These are phyloP conservation scores for Pyrenula aspistea DNA, from an alignment of 495 filamentous ascomycete species.

Conservation along the genomic window DNA sequence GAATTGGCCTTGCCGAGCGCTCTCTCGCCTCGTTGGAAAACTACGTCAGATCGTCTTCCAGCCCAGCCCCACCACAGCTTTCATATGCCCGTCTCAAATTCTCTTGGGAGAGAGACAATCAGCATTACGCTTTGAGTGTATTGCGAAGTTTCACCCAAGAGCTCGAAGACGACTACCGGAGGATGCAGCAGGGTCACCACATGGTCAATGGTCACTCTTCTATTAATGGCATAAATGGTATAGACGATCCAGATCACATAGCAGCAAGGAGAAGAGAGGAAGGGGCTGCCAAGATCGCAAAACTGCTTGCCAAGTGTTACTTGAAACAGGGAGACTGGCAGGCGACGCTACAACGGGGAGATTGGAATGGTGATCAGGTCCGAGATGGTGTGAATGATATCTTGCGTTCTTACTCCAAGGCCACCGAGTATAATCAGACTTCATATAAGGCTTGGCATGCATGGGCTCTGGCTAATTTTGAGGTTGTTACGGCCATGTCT, in stretches of 20 bases:
- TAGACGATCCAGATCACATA: slow-evolving; percentile 30
- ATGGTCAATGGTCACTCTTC: slow-evolving; percentile 22
- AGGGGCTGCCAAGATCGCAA: slow-evolving; percentile 38
- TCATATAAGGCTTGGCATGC: slow-evolving; percentile 99
- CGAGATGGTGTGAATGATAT: slow-evolving; percentile 51
- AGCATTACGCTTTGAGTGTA: slow-evolving; percentile 61
- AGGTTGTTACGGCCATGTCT: slow-evolving; percentile 76
- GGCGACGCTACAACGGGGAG: slow-evolving; percentile 63
- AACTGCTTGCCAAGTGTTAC: slow-evolving; percentile 86
- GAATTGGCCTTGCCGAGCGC: slow-evolving; percentile 92
- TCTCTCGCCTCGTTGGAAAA: slow-evolving; percentile 74
- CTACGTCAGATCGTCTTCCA: slow-evolving; percentile 33
- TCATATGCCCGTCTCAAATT: slow-evolving; percentile 91
- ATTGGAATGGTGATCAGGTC: slow-evolving; percentile 68
- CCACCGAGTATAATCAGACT: slow-evolving; percentile 78
- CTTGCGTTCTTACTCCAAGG: slow-evolving; percentile 73
- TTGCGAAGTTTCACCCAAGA: slow-evolving; percentile 73
- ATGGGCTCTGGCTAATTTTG: slow-evolving; percentile 98
- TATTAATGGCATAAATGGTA: slow-evolving; percentile 49
- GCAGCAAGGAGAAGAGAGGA: slow-evolving; percentile 27
- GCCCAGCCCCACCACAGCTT: slow-evolving; percentile 58
- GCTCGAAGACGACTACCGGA: slow-evolving; percentile 61
- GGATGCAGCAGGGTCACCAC: slow-evolving; percentile 27
- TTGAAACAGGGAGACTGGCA: slow-evolving; percentile 95
- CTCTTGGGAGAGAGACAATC: slow-evolving; percentile 69